Evolutionary conservation across 2,329 filamentous ascomycete species (phyloP).

Genomic region (Paracoccidioides lutzii): DNA sequence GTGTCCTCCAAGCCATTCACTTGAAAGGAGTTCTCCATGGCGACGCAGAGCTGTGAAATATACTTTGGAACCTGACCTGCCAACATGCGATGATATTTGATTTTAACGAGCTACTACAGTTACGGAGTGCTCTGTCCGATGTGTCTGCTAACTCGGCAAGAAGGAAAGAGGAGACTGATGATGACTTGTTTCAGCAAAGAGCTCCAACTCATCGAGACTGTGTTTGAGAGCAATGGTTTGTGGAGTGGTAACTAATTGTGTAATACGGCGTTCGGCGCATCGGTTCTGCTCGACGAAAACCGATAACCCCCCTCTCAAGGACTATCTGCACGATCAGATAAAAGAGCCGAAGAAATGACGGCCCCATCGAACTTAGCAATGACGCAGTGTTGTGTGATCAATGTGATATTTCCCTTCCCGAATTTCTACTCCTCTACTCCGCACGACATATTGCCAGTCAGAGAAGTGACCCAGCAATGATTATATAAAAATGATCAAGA

Average conservation of each 20-base stretch:
- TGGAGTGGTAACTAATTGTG: background rate
- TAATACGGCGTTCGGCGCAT: background rate
- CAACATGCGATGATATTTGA: constrained; percentile 3
- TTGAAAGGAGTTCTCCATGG: constrained; percentile 8
- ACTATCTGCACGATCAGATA: background rate
- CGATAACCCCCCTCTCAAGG: background rate
- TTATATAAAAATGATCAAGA: too few species aligned
- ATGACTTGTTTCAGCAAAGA: background rate
- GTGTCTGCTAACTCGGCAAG: background rate
- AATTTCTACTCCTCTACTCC: background rate
- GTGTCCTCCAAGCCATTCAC: constrained; percentile 3
- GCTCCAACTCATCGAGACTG: background rate
- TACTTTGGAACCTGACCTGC: constrained; percentile 11
- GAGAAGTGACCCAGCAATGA: too few species aligned
- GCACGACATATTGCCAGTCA: too few species aligned
- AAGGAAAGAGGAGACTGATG: background rate
- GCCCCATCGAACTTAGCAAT: background rate
- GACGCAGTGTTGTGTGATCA: background rate
- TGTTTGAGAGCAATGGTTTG: background rate
- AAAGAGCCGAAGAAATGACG: background rate
- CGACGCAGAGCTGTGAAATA: constrained; percentile 8
- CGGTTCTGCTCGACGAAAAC: background rate
- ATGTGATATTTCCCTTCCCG: background rate
- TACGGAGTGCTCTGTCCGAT: background rate
- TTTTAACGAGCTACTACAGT: background rate